Base-by-base conservation (phyloP, 1,284 basidiomycete genomes). In the Meira nashicola region DNA sequence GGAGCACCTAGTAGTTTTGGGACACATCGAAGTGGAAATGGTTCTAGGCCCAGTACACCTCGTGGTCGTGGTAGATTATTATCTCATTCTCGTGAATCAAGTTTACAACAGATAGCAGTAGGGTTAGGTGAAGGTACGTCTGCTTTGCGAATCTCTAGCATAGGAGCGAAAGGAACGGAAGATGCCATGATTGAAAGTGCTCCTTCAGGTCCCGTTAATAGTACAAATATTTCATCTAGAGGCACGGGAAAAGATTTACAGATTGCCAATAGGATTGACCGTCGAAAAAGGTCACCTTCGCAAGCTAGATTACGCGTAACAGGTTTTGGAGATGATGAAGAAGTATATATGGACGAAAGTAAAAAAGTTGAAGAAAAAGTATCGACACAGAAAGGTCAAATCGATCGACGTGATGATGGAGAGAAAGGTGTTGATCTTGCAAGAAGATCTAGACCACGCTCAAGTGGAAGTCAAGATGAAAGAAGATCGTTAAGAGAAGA, bases 241-340 rank as follows among this genome's bases (percentile, higher is more conserved):
- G 28, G 19, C 8, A 21, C 14, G 23, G 44, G 14, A 46, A 46
- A 46, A 23, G 21, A 23, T 5, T 5, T 8, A 2, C 23, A 37
- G 4, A 38, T 2, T 19, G 28, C 21, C 5, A 44, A 44, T 44
- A 3, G 17, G 9, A 44, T 17, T 17, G 17, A 25, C 4, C 17
- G 17, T 44, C 3, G 17, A 9, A 44, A 25, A 28, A 38, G 46
- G 14, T 37, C 43, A 37, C 14, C 46, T 39, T 59, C 55, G 7
- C 38, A 41, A 40, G 60, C 60, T 6, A 40, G 60, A 23, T 53
- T 59, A 49, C 43, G 58, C 25, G 39, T 64, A 12, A 57, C 37
- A 11, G 62, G 71, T 0, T 73, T 73, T 38, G 71, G 71, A 38
- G 50, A 58, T 10, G 66, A 53, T 19, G 71, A 71, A 15, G 64